These are phyloP conservation scores for Adansonia grandidieri DNA, from an alignment of 441 rosid genomes.

Conservation along the genomic window DNA sequence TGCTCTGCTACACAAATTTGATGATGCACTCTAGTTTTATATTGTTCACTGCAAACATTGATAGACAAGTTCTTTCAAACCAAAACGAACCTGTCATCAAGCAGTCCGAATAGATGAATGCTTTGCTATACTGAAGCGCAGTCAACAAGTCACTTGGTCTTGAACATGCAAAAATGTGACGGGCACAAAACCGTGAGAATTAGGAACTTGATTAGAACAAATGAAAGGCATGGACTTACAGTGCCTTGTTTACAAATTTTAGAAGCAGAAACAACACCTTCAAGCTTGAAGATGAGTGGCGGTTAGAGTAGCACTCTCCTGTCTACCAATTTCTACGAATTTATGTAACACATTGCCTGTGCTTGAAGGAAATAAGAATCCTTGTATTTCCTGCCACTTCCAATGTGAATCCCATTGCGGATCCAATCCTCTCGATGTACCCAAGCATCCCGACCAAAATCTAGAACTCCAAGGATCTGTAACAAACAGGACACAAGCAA, in stretches of 20 bases:
- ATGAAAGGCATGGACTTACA: not conserved
- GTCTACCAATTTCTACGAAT: constrained; percentile 42
- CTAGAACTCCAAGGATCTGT: constrained; percentile 79
- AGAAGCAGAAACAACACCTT: constrained; percentile 18
- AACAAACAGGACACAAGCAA: not conserved
- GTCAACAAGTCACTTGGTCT: not conserved
- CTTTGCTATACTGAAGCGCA: not conserved
- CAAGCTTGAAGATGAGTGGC: not conserved
- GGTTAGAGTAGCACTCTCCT: not conserved
- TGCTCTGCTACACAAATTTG: not conserved
- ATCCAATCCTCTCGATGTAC: constrained; percentile 87
- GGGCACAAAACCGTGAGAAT: not conserved
- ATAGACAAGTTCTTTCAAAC: not conserved
- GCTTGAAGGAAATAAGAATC: constrained; percentile 89
- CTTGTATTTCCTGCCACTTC: constrained; percentile 75
- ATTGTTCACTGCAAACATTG: not conserved
- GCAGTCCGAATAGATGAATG: not conserved
- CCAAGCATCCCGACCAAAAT: constrained; percentile 93
- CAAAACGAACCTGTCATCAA: not conserved
- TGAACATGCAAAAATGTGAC: not conserved
- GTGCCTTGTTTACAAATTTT: not conserved
- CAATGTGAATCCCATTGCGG: constrained; percentile 70
- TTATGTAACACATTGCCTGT: constrained; percentile 81
- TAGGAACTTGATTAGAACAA: not conserved
- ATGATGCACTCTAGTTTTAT: constrained; percentile 9